These are phyloP conservation scores for Cystobasidium ongulense DNA, from an alignment of 768 basidiomycete genomes.

Conservation along the genomic window DNA sequence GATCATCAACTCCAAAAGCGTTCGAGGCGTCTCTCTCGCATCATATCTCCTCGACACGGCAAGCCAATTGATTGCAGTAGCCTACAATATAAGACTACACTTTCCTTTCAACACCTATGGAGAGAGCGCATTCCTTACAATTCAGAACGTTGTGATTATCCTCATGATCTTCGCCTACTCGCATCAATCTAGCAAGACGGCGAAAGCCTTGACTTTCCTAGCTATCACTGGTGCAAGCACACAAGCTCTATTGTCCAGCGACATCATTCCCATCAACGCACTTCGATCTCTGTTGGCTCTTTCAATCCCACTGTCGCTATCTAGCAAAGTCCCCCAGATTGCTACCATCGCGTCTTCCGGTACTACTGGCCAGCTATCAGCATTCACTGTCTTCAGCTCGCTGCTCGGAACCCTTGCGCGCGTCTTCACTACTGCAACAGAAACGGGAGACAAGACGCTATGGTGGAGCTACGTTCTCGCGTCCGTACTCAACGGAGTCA, in stretches of 20 bases:
- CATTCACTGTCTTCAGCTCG: conserved; percentile 82
- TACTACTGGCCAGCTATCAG: conserved; percentile 87
- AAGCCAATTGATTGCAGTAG: conserved; percentile 77
- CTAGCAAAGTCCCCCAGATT: conserved; percentile 93
- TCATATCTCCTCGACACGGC: conserved; percentile 86
- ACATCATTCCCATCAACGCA: conserved; percentile 47
- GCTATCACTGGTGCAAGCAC: conserved; percentile 48
- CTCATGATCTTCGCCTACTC: conserved; percentile 38
- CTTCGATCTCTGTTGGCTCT: conserved; percentile 68
- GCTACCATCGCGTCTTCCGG: conserved; percentile 62
- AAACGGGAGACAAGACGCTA: conserved; percentile 74
- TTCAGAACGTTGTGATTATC: conserved; percentile 35
- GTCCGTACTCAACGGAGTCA: conserved; percentile 68
- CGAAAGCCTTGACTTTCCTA: conserved; percentile 45
- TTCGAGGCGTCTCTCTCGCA: conserved; percentile 74
- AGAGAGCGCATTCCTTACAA: conserved; percentile 77
- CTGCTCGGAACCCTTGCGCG: conserved; percentile 81
- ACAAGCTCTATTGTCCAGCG: conserved; percentile 45
- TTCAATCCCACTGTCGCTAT: conserved; percentile 81
- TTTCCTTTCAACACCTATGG: conserved; percentile 98
- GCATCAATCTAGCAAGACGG: conserved; percentile 34
- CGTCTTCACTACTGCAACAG: conserved; percentile 83
- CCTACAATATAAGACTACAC: conserved; percentile 71
- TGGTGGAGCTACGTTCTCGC: conserved; percentile 76
- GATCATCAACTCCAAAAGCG: conserved; percentile 64